Evolutionary conservation across 257 asterid species (phyloP).

Genomic region (Phtheirospermum japonicum): DNA sequence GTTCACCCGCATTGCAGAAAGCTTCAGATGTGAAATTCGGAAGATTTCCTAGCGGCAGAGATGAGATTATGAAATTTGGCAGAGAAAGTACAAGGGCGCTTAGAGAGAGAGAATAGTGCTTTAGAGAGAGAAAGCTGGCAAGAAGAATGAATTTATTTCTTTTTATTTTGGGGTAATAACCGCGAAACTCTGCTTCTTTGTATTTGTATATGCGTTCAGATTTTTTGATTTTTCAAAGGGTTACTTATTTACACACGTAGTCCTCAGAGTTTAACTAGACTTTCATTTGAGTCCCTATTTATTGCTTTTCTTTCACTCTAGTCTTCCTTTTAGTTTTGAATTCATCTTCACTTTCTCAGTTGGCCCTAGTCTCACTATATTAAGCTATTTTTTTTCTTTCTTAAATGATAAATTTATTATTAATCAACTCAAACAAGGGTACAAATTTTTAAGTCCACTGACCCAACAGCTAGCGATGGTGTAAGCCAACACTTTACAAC

Average conservation of each 20-base stretch:
- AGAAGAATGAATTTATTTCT: conserved; percentile 21
- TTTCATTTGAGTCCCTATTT: not conserved
- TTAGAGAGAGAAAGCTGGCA: conserved; percentile 26
- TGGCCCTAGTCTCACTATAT: too few species aligned
- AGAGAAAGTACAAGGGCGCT: conserved; percentile 13
- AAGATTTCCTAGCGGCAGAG: not conserved
- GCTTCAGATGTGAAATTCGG: conserved; percentile 21
- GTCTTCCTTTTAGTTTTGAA: conserved; percentile 5
- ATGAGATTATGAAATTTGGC: conserved; percentile 23
- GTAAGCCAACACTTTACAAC: too few species aligned
- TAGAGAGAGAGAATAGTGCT: conserved; percentile 33
- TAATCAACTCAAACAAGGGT: too few species aligned
- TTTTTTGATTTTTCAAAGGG: conserved; percentile 30
- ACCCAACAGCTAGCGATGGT: too few species aligned
- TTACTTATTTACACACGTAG: conserved; percentile 12
- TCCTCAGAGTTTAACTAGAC: not conserved
- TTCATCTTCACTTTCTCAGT: too few species aligned
- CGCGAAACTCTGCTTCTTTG: conserved; percentile 41
- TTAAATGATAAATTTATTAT: too few species aligned
- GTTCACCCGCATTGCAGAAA: conserved; percentile 30
- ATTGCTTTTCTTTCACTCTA: not conserved
- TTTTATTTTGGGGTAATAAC: conserved; percentile 35
- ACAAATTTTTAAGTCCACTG: too few species aligned
- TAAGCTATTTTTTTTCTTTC: too few species aligned
- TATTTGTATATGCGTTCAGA: conserved; percentile 28